Evolutionary conservation across 2,329 filamentous ascomycete species (phyloP).

Genomic region (Neonectria magnoliae): DNA sequence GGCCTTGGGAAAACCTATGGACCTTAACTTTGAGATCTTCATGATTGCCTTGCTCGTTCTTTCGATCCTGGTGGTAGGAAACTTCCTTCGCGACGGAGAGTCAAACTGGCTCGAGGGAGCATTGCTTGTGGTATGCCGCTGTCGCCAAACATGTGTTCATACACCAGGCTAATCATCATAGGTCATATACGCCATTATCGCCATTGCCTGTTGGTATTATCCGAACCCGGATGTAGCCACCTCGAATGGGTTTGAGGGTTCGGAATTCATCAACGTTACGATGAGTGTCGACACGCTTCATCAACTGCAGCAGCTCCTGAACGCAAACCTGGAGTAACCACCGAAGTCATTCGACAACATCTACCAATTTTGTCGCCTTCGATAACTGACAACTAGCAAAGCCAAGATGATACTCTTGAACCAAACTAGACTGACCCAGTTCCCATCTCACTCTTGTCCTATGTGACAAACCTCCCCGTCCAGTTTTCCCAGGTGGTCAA

Average conservation of each 20-base stretch:
- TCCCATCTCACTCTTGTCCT: not conserved
- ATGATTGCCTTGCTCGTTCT: slow-evolving; percentile 79
- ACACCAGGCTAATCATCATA: slow-evolving; percentile 15
- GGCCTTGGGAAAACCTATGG: slow-evolving; percentile 72
- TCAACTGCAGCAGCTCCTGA: slow-evolving; percentile 42
- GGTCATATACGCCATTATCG: slow-evolving; percentile 56
- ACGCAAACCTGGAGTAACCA: slow-evolving; percentile 22
- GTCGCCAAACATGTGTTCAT: fast-evolving
- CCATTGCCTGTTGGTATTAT: slow-evolving; percentile 57
- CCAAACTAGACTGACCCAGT: too few species aligned
- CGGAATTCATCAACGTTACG: slow-evolving; percentile 41
- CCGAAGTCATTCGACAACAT: not conserved
- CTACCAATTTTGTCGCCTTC: not conserved
- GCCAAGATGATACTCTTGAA: too few species aligned
- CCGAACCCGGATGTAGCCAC: slow-evolving; percentile 53
- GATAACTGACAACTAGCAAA: not conserved
- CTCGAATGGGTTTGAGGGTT: slow-evolving; percentile 43
- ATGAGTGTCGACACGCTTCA: slow-evolving; percentile 45
- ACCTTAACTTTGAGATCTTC: slow-evolving; percentile 80
- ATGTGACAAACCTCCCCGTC: not conserved
- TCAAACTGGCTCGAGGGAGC: slow-evolving; percentile 81
- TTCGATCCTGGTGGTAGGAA: slow-evolving; percentile 77
- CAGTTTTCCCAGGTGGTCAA: not conserved
- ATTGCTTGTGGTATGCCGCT: slow-evolving; percentile 66
- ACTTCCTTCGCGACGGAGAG: slow-evolving; percentile 78